These are phyloP conservation scores for Arthroderma sp. DNA, from an alignment of 2,329 filamentous ascomycete species.

Conservation along the genomic window DNA sequence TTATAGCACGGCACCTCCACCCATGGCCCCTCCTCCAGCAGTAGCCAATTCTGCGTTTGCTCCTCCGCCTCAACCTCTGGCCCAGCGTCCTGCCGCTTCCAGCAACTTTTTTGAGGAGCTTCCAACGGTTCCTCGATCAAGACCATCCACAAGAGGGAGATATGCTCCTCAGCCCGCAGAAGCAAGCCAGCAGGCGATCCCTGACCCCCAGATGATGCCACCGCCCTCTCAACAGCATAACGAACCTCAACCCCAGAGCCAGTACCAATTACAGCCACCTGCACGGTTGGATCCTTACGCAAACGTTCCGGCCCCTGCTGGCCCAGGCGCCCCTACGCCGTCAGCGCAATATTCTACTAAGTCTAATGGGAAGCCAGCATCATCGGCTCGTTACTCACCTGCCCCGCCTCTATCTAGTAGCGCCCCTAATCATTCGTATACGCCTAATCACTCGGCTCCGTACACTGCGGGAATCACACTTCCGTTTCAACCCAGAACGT, in stretches of 20 bases:
- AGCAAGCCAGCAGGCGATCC: constrained; percentile 20
- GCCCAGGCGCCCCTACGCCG: constrained; percentile 14
- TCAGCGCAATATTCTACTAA: constrained; percentile 33
- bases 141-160: constrained; percentile 40
- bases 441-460: constrained; percentile 22
- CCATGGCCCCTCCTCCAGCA: constrained; percentile 14
- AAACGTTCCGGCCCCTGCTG: constrained; percentile 18
- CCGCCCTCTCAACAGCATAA: constrained; percentile 17
- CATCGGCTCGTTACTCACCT: constrained; percentile 34
- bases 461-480: constrained; percentile 23
- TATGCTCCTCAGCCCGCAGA: constrained; percentile 28
- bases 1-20: constrained; percentile 5
- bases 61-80: constrained; percentile 9
- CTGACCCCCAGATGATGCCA: constrained; percentile 17
- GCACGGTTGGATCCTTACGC: constrained; percentile 20
- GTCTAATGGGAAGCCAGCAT: constrained; percentile 28
- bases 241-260: constrained; percentile 1
- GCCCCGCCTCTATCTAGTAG: constrained; percentile 31
- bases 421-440: constrained; percentile 27
- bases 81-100: constrained; percentile 9
- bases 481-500: constrained; percentile 51
- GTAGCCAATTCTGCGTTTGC: constrained; percentile 11
- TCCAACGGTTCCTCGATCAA: constrained; percentile 50
- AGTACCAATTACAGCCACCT: constrained; percentile 21
- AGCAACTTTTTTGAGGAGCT: constrained; percentile 67